Evolutionary conservation across 164 flowering plant species (phyloP).

Genomic region (Berberis vulgaris): DNA sequence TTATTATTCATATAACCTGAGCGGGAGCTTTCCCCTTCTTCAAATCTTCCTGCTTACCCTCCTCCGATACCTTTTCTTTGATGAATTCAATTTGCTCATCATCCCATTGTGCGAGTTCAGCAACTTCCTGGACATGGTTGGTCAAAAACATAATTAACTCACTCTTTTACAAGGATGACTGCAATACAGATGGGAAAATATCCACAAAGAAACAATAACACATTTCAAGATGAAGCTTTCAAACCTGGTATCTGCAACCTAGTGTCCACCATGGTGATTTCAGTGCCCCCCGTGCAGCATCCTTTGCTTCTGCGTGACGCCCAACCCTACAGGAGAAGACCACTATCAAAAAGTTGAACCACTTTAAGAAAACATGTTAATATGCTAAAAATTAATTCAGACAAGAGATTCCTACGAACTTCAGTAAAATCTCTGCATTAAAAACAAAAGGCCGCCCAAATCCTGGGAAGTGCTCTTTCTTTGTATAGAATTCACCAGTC

Average conservation of each 20-base stretch:
- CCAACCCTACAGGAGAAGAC: conserved; percentile 56
- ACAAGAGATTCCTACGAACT: conserved; percentile 36
- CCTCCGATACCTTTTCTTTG: conserved; percentile 66
- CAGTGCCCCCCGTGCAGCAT: conserved; percentile 86
- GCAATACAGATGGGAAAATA: no score
- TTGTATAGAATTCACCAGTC: conserved; percentile 85
- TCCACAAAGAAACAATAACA: no score
- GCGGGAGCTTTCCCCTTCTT: conserved; percentile 70
- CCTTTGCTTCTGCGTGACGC: conserved; percentile 69
- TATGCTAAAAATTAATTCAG: conserved; percentile 5
- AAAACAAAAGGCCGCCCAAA: conserved; percentile 91
- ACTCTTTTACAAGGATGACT: no score
- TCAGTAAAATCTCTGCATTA: conserved; percentile 77
- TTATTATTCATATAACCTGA: conserved; percentile 34
- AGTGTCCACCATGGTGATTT: conserved; percentile 98
- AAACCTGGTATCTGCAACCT: conserved; percentile 75
- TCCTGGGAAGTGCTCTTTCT: conserved; percentile 86
- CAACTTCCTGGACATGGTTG: conserved; percentile 57
- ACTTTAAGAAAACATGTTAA: not conserved
- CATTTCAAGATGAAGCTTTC: not conserved
- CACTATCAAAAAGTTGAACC: not conserved
- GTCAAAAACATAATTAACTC: not conserved
- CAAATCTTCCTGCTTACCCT: conserved; percentile 68
- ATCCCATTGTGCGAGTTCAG: conserved; percentile 77
- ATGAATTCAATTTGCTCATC: conserved; percentile 81